phyloP scores from a whole-genome alignment of 768 basidiomycete species.

The Hygrophorus pudorinus region DNA sequence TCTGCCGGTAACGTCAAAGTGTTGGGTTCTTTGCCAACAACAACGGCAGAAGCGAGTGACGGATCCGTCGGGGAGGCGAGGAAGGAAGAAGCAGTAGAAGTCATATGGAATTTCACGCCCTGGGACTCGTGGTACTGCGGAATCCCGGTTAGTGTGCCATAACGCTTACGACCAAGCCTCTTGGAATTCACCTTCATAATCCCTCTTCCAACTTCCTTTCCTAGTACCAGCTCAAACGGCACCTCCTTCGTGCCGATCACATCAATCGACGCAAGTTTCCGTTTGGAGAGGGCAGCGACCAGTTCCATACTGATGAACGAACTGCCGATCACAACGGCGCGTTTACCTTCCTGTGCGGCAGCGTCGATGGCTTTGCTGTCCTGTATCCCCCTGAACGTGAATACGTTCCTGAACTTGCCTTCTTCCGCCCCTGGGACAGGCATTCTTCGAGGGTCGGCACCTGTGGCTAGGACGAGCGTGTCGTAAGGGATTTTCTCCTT shows the following conservation, averaged over 20 bases:
- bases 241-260: conserved; percentile 76
- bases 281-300: conserved; percentile 63
- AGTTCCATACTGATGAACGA: conserved; percentile 93
- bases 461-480: conserved; percentile 70
- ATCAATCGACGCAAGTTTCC: conserved; percentile 71
- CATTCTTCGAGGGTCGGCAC: conserved; percentile 61
- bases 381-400: conserved; percentile 58
- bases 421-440: conserved; percentile 51
- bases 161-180: neutral
- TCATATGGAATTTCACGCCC: conserved; percentile 80
- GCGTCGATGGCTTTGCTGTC: conserved; percentile 66
- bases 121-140: conserved; percentile 72
- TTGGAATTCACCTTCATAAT: conserved; percentile 51
- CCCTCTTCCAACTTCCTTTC: conserved; percentile 68
- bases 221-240: conserved; percentile 78
- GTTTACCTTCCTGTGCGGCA: conserved; percentile 67
- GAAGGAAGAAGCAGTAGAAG: conserved; percentile 58
- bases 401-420: conserved; percentile 64
- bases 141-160: too few relatives aligned
- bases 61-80: conserved; percentile 42
- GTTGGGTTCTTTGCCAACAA: conserved; percentile 29
- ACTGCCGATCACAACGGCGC: conserved; percentile 73
- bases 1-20: conserved; percentile 61
- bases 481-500: conserved; percentile 61
- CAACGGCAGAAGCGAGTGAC: conserved; percentile 50